These are phyloP conservation scores for Phytopythium kandeliae DNA, from an alignment of 352 stramenopile genomes.

Conservation along the genomic window DNA sequence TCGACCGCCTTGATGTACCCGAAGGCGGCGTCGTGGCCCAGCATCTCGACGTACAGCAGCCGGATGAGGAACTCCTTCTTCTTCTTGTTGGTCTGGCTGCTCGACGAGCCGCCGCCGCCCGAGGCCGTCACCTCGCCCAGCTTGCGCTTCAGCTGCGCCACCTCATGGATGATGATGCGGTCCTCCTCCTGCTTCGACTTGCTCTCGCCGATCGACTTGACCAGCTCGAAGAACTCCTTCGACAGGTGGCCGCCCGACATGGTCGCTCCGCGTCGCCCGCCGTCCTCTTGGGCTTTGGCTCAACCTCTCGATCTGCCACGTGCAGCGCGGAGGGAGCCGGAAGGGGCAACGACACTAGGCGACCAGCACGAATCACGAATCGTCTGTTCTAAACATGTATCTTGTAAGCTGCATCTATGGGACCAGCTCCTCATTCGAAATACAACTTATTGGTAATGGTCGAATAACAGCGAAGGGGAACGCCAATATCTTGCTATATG, in stretches of 20 bases:
- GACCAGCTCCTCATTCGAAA: no score
- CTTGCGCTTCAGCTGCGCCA: slow-evolving; percentile 95
- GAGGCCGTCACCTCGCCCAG: slow-evolving; percentile 79
- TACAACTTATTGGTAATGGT: slow-evolving; percentile 9
- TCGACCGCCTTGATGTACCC: slow-evolving; percentile 98
- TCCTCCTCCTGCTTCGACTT: slow-evolving; percentile 99
- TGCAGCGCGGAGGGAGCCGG: slow-evolving; percentile 8
- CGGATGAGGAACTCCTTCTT: slow-evolving; percentile 99
- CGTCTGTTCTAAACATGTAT: no score
- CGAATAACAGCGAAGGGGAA: slow-evolving; percentile 3
- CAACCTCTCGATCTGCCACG: no score
- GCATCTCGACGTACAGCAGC: slow-evolving; percentile 99
- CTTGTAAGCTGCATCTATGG: not conserved
- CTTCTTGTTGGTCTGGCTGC: slow-evolving; percentile 90
- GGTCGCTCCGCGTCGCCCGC: not conserved
- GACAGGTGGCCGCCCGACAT: slow-evolving; percentile 89
- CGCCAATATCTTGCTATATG: not conserved
- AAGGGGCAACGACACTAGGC: slow-evolving; percentile 10
- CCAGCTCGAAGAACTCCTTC: slow-evolving; percentile 99
- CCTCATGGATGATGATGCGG: slow-evolving; percentile 97
- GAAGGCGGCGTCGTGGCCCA: slow-evolving; percentile 99
- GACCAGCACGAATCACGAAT: slow-evolving; percentile 16
- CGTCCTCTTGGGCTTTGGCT: slow-evolving; percentile 4
- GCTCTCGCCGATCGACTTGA: slow-evolving; percentile 99
- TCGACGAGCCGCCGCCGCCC: slow-evolving; percentile 31